Evolutionary conservation across 2,329 filamentous ascomycete genomes (phyloP).

Genomic region (Clonostachys rosea): DNA sequence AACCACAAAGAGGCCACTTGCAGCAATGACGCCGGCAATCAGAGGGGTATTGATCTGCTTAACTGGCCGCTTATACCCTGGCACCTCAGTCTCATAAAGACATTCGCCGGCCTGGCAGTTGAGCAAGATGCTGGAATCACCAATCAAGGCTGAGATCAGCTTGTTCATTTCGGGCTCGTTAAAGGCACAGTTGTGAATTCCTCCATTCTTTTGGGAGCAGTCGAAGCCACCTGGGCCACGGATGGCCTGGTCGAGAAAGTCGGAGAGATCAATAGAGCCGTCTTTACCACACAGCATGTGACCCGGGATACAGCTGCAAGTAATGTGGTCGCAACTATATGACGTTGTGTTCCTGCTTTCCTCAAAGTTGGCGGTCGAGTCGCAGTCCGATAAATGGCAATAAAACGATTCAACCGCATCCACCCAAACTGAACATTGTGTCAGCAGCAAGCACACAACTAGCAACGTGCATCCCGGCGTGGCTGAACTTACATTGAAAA

Average conservation of each 20-base stretch:
- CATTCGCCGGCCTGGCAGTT: conserved; percentile 86
- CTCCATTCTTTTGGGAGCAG: conserved; percentile 63
- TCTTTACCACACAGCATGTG: conserved; percentile 92
- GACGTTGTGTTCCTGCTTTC: conserved; percentile 72
- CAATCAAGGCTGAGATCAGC: conserved; percentile 83
- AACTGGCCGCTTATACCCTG: conserved; percentile 81
- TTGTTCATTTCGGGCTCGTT: conserved; percentile 90
- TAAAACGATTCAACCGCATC: conserved; percentile 94
- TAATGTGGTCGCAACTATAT: conserved; percentile 80
- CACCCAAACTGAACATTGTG: conserved; percentile 70
- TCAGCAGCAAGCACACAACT: conserved; percentile 4
- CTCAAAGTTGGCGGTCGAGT: conserved; percentile 64
- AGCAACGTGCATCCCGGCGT: neutral
- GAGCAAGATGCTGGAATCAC: conserved; percentile 83
- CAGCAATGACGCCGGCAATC: conserved; percentile 90
- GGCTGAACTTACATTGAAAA: conserved; percentile 72
- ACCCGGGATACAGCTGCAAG: conserved; percentile 83
- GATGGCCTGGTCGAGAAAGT: conserved; percentile 80
- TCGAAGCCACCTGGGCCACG: conserved; percentile 83
- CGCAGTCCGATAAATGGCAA: conserved; percentile 80
- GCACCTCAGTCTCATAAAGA: conserved; percentile 86
- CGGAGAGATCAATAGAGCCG: conserved; percentile 85
- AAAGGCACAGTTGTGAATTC: conserved; percentile 68
- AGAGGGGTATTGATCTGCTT: conserved; percentile 96
- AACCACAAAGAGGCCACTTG: conserved; percentile 82